phyloP scores from a whole-genome alignment of 139 green algal genomes.

The Chlamydomonas schloesseri region DNA sequence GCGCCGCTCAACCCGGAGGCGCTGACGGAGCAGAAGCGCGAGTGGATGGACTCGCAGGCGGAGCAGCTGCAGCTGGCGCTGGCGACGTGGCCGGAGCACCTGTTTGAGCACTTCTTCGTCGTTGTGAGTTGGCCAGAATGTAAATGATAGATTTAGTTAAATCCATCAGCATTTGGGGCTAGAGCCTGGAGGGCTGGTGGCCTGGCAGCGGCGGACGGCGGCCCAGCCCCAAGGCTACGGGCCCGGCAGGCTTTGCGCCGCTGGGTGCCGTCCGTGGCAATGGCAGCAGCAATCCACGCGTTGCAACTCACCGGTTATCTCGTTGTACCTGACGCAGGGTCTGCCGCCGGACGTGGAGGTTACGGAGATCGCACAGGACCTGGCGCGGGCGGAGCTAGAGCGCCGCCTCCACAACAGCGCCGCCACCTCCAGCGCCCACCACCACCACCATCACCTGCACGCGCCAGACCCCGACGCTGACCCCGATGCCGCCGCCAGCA shows the following conservation, averaged over 20 bases:
- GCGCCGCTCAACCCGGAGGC: conserved; percentile 38
- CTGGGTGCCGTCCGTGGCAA: too few species aligned
- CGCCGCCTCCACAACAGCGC: background rate
- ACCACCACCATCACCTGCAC: too few species aligned
- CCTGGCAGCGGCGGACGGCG: too few species aligned
- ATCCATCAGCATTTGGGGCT: too few species aligned
- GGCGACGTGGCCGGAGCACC: conserved; percentile 65
- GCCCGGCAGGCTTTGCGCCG: too few species aligned
- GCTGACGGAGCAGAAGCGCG: conserved; percentile 50
- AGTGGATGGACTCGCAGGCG: conserved; percentile 68
- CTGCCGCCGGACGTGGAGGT: conserved; percentile 76
- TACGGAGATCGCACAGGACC: conserved; percentile 62
- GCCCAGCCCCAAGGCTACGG: background rate
- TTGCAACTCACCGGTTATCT: too few species aligned
- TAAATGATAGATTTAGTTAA: too few species aligned
- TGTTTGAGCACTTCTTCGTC: conserved; percentile 83
- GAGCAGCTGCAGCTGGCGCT: conserved; percentile 47
- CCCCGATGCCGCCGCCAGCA: background rate
- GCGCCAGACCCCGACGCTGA: too few species aligned
- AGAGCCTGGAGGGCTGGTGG: too few species aligned
- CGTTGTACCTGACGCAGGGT: conserved; percentile 53
- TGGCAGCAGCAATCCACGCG: too few species aligned
- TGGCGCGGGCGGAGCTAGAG: conserved; percentile 8
- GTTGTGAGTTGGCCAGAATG: conserved; percentile 73
- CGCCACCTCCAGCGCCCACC: too few species aligned